Percentiles rank a stretch among this genome's conserved stretches.
Conservation (phyloP, 768 basidiomycete genomes). For the Tricholoma sp. region DNA sequence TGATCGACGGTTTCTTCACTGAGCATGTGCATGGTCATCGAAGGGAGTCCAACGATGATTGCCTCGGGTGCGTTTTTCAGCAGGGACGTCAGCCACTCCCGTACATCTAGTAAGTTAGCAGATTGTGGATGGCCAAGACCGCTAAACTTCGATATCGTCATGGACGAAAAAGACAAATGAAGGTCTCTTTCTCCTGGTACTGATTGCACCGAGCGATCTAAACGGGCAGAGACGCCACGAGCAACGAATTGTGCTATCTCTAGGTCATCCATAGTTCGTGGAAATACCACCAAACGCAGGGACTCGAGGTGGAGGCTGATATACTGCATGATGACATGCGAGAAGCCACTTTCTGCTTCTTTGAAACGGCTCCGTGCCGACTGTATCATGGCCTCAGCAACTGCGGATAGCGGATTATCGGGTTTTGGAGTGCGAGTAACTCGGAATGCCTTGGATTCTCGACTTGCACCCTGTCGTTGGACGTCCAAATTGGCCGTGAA, state of each 20-base stretch:
- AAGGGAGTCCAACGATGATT: constrained; percentile 74
- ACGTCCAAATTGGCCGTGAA: constrained; percentile 68
- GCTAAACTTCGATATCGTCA: constrained; percentile 71
- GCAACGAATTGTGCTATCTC: constrained; percentile 77
- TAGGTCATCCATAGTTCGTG: constrained; percentile 70
- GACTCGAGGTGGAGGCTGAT: constrained; percentile 65
- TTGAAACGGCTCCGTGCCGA: constrained; percentile 69
- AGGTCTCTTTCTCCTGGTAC: constrained; percentile 59
- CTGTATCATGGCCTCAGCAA: constrained; percentile 80
- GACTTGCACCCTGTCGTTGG: constrained; percentile 71
- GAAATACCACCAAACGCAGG: constrained; percentile 71
- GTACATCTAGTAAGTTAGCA: constrained; percentile 34
- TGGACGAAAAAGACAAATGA: constrained; percentile 66
- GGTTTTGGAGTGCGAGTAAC: constrained; percentile 67
- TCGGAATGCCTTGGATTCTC: constrained; percentile 75
- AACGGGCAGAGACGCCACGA: constrained; percentile 59
- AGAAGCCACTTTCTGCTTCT: constrained; percentile 55
- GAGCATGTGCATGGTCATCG: constrained; percentile 78
- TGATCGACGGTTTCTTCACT: constrained; percentile 55
- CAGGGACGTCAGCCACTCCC: constrained; percentile 56
- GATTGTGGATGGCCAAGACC: constrained; percentile 49
- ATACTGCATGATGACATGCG: constrained; percentile 62
- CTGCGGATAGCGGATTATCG: constrained; percentile 75
- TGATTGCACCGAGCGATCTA: constrained; percentile 57
- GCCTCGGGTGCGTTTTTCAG: constrained; percentile 61